Conservation (phyloP, 495 filamentous ascomycete species). For the Neurospora sp. region DNA sequence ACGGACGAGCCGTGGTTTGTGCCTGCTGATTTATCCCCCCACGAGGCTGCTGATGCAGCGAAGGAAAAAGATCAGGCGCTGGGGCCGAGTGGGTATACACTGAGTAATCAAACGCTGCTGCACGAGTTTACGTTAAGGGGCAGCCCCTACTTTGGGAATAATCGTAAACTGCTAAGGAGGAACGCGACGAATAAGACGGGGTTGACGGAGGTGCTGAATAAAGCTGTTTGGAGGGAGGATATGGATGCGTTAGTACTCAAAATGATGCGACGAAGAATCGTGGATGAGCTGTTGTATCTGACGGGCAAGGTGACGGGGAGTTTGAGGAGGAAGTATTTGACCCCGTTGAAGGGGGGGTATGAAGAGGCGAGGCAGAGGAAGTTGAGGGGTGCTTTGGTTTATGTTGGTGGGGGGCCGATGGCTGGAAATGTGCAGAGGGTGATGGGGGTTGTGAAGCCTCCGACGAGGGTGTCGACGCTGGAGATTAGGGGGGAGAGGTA, state of each 20-base stretch:
- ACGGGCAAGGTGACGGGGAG: constrained; percentile 5
- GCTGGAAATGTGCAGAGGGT: neutral
- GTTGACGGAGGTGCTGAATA: constrained; percentile 2
- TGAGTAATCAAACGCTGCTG: constrained; percentile 8
- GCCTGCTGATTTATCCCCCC: constrained; percentile 23
- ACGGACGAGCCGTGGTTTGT: constrained; percentile 48
- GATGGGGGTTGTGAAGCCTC: neutral
- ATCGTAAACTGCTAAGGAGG: constrained; percentile 5
- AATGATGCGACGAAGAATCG: constrained; percentile 41
- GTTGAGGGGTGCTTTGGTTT: constrained; percentile 28
- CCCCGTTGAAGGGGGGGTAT: constrained; percentile 11
- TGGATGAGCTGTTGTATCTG: constrained; percentile 28
- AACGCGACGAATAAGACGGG: neutral
- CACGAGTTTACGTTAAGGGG: neutral
- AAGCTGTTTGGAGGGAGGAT: constrained; percentile 50
- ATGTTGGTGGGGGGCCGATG: neutral
- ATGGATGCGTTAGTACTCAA: too few relatives aligned
- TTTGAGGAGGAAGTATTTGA: neutral
- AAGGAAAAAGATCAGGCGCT: neutral
- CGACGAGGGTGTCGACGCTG: constrained; percentile 21
- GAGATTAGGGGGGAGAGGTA: constrained; percentile 12
- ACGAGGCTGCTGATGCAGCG: neutral
- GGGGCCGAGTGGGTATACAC: constrained; percentile 6
- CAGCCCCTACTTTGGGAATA: neutral
- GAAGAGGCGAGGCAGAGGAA: constrained; percentile 19